These are phyloP conservation scores for Esteya vermicola DNA, from an alignment of 2,329 filamentous ascomycete genomes.

Conservation along the genomic window DNA sequence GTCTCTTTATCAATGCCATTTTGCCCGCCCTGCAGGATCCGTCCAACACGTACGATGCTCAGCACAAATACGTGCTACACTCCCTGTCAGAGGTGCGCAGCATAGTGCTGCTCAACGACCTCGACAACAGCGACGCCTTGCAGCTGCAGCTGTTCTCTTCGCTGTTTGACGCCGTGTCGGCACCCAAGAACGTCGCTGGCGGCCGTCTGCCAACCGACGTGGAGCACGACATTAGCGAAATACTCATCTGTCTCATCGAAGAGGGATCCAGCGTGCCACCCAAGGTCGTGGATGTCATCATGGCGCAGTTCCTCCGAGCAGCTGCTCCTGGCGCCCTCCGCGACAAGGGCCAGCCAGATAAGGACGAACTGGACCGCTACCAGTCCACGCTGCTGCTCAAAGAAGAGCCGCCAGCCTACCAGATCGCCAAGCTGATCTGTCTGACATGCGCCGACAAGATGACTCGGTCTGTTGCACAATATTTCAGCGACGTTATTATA, in stretches of 20 bases:
- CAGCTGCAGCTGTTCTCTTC: conserved; percentile 70
- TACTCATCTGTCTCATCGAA: conserved; percentile 75
- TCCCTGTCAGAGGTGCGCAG: conserved; percentile 90
- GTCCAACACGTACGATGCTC: conserved; percentile 77
- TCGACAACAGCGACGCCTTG: conserved; percentile 67
- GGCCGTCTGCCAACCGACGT: conserved; percentile 87
- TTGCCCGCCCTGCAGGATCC: conserved; percentile 77
- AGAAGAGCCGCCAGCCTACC: conserved; percentile 81
- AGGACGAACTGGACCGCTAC: conserved; percentile 49
- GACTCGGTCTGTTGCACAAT: conserved; percentile 85
- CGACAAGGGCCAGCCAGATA: conserved; percentile 31
- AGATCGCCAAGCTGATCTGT: conserved; percentile 92
- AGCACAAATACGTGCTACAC: conserved; percentile 81
- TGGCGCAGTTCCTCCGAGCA: conserved; percentile 88
- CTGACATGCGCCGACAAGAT: conserved; percentile 84
- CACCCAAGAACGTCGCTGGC: conserved; percentile 57
- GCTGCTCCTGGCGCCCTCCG: conserved; percentile 54
- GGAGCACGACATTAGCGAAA: conserved; percentile 78
- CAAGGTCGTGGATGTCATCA: conserved; percentile 79
- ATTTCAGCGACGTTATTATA: conserved; percentile 93
- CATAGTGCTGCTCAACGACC: conserved; percentile 78
- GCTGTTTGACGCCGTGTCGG: conserved; percentile 85
- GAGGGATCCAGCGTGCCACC: conserved; percentile 66
- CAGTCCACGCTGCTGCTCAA: conserved; percentile 77
- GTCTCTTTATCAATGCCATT: conserved; percentile 69